Percentiles rank a stretch among this genome's conserved stretches.
Evolutionary conservation across 352 stramenopile genomes (phyloP).

Genomic region (Pythium monospermum): DNA sequence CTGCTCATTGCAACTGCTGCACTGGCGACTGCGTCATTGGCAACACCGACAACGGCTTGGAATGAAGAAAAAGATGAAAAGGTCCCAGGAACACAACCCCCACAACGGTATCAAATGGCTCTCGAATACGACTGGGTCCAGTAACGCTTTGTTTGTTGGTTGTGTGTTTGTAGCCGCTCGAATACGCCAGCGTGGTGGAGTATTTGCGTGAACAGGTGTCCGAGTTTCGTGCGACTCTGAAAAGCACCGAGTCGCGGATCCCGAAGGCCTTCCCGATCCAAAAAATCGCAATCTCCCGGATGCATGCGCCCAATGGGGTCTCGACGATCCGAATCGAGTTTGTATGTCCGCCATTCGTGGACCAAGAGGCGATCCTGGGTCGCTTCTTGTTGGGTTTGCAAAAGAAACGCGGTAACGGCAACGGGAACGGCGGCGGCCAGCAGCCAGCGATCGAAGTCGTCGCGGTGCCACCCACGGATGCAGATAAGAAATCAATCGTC

Average conservation of each 20-base stretch:
- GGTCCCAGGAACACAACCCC: constrained; percentile 1
- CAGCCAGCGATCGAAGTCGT: constrained; percentile 59
- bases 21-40: background rate
- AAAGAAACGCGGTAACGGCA: constrained; percentile 8
- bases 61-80: constrained; percentile 13
- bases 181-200: constrained; percentile 67
- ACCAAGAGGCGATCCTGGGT: constrained; percentile 68
- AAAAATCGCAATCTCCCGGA: constrained; percentile 78
- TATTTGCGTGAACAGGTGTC: constrained; percentile 65
- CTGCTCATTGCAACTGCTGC: constrained; percentile 5
- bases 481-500: constrained; percentile 47
- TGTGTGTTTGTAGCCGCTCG: constrained; percentile 39
- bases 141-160: background rate
- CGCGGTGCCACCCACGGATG: constrained; percentile 27
- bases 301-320: constrained; percentile 74
- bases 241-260: constrained; percentile 61
- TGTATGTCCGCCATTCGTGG: constrained; percentile 65
- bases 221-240: constrained; percentile 72
- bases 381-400: constrained; percentile 62
- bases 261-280: constrained; percentile 77
- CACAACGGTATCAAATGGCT: too few relatives aligned
- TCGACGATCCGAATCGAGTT: constrained; percentile 83
- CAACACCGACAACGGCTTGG: background rate
- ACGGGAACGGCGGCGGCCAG: constrained; percentile 3
- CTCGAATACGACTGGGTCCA: too few relatives aligned